Base-by-base conservation (phyloP, 352 stramenopile species). In the Phytophthora kernoviae region DNA sequence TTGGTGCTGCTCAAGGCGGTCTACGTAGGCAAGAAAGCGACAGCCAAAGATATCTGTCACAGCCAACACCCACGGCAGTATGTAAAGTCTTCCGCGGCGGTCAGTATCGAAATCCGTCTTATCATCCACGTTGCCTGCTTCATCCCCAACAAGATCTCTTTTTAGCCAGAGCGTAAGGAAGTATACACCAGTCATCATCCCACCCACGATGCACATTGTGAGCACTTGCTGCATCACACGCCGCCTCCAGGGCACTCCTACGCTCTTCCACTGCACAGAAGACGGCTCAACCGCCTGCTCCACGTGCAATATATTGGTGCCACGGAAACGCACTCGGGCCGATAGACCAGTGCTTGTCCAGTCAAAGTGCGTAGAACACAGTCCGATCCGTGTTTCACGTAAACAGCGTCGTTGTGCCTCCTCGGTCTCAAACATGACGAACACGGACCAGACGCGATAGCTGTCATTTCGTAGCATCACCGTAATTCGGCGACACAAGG, bases 381-480 rank as follows among this genome's bases (percentile, higher is more conserved):
- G 34, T 2, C 81, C 81, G 0, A 78, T 80, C 1, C 61, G 70
- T 17, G 70, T 87, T 55, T 82, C 68, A 8, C 70, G 54, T 9
- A 93, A 52, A 52, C 79, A 90, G 9, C 53, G 42, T 27, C 73
- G 79, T 54, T 91, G 78, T 2, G 70, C 71, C n/a, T 77, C 73
- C 45, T 93, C 84, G 17, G 65, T 85, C 59, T 91, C 80, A 51
- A 93, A 93, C 73, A 83, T 87, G 30, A 90, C 76, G 55, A 90
- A 93, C 4, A 94, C 84, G 0, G 70, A 83, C 75, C 74, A 89
- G n/a, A 84, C 79, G 8, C 60, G 72, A 58, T 81, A 89, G 9
- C 65, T 81, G 27, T 82, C 70, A 10, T 70, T 34, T 6, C 61
- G 39, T 36, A 82, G 30, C 32, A 88, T 64, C 11, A 36, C 54